Conservation (phyloP, 371 early-diverging fungal genomes). For the Actinomortierella wolfii region DNA sequence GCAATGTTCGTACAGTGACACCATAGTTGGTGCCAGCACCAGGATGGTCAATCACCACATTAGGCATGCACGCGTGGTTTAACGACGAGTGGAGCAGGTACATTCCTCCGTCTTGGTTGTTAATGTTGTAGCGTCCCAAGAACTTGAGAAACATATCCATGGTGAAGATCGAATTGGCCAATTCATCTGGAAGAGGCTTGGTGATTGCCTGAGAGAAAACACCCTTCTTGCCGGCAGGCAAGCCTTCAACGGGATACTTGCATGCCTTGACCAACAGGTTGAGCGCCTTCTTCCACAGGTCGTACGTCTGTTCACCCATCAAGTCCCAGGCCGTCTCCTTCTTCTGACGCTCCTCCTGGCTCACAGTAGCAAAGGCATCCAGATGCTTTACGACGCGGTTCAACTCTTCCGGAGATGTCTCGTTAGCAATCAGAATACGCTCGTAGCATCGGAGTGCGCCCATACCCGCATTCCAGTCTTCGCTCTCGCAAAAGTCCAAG, state of each 20-base stretch:
- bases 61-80: slow-evolving; percentile 64
- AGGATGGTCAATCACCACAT: slow-evolving; percentile 60
- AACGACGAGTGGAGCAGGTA: slow-evolving; percentile 66
- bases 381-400: slow-evolving; percentile 56
- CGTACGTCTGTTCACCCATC: slow-evolving; percentile 53
- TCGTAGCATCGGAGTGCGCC: slow-evolving; percentile 64
- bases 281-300: slow-evolving; percentile 59
- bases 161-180: slow-evolving; percentile 54
- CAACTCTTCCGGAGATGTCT: slow-evolving; percentile 53
- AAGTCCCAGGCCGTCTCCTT: slow-evolving; percentile 71
- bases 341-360: slow-evolving; percentile 67
- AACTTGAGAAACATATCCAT: slow-evolving; percentile 64
- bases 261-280: slow-evolving; percentile 53
- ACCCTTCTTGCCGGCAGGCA: slow-evolving; percentile 11
- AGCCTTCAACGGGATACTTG: slow-evolving; percentile 52
- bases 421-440: slow-evolving; percentile 60
- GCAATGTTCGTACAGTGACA: slow-evolving; percentile 57
- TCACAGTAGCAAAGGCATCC: slow-evolving; percentile 68
- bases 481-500: slow-evolving; percentile 54
- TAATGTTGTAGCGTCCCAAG: slow-evolving; percentile 70
- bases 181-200: slow-evolving; percentile 54
- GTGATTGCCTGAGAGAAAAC: slow-evolving; percentile 49
- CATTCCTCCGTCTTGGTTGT: slow-evolving; percentile 72
- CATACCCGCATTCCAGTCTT: slow-evolving; percentile 63
- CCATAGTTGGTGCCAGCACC: slow-evolving; percentile 55